These are phyloP conservation scores for Zychaea mexicana DNA, from an alignment of 371 early-diverging fungal genomes.

Conservation along the genomic window DNA sequence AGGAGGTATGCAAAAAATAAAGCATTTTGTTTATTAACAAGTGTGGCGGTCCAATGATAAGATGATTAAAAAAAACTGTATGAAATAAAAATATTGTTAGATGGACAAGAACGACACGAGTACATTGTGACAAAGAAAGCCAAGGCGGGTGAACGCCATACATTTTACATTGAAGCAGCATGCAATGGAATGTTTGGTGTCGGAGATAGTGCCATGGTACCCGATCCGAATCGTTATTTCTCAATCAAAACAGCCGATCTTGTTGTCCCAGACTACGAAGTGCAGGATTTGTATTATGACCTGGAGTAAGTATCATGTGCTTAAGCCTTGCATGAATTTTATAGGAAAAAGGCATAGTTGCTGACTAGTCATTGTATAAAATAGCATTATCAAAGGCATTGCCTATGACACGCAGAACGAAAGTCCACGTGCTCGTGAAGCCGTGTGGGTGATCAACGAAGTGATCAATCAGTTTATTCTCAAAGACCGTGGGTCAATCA, in stretches of 20 bases:
- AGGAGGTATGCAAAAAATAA: conserved; percentile 40
- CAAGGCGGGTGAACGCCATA: conserved; percentile 59
- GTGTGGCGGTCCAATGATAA: too few species aligned
- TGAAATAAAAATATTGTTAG: conserved; percentile 14
- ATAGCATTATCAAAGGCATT: conserved; percentile 76
- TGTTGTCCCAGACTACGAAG: conserved; percentile 66
- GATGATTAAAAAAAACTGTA: too few species aligned
- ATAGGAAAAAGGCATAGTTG: background rate
- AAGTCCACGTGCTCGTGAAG: conserved; percentile 63
- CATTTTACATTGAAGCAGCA: conserved; percentile 88
- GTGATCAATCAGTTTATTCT: conserved; percentile 76
- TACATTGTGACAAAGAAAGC: conserved; percentile 69
- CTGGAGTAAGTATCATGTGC: conserved; percentile 39
- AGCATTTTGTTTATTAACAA: background rate
- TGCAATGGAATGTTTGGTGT: conserved; percentile 95
- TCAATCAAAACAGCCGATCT: conserved; percentile 64
- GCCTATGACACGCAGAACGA: conserved; percentile 73
- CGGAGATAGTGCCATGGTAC: conserved; percentile 71
- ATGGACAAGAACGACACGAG: conserved; percentile 76
- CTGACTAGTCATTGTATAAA: conserved; percentile 16
- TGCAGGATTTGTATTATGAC: conserved; percentile 75
- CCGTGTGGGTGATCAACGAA: conserved; percentile 78
- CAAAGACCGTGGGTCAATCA: conserved; percentile 56
- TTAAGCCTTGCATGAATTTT: too few species aligned
- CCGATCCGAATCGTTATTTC: conserved; percentile 65